Conservation (phyloP, 441 rosid genomes). For the Erysimum pusillum region DNA sequence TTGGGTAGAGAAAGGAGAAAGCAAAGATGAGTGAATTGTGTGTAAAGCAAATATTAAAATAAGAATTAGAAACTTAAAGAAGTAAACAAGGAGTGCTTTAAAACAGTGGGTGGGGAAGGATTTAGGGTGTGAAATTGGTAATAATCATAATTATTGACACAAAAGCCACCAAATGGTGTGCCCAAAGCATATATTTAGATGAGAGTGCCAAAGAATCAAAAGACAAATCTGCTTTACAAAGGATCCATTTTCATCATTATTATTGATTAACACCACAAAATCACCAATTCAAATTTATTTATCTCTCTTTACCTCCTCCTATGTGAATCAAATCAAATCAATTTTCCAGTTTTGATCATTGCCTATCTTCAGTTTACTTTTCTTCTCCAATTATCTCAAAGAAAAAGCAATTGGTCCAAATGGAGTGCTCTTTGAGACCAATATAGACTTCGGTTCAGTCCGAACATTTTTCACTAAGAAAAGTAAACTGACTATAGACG, state of each 20-base stretch:
- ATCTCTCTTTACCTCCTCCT: slow-evolving; percentile 22
- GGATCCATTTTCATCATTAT: slow-evolving; percentile 44
- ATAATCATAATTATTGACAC: slow-evolving; percentile 46
- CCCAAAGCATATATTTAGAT: slow-evolving; percentile 45
- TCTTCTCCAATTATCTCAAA: slow-evolving; percentile 34
- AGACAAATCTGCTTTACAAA: slow-evolving; percentile 47
- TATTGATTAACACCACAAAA: slow-evolving; percentile 34
- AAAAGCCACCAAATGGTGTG: slow-evolving; percentile 46
- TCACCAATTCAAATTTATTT: slow-evolving; percentile 23
- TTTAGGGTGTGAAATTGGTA: slow-evolving; percentile 47
- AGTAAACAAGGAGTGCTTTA: slow-evolving; percentile 41
- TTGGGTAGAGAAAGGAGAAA: slow-evolving; percentile 39
- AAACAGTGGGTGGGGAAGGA: slow-evolving; percentile 46
- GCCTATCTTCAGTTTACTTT: slow-evolving; percentile 31
- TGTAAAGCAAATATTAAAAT: slow-evolving; percentile 45
- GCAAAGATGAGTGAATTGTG: slow-evolving; percentile 48
- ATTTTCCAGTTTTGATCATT: slow-evolving; percentile 37
- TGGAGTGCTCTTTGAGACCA: no score
- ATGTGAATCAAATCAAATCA: slow-evolving; percentile 41
- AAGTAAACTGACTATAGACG: no score
- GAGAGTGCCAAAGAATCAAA: slow-evolving; percentile 46
- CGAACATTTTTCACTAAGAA: no score
- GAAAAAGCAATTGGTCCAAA: neutral
- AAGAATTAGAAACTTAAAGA: slow-evolving; percentile 41
- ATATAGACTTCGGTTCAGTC: no score